A percentile compares a stretch with the other conserved stretches of the same genome.
Conservation (phyloP, 2,329 filamentous ascomycete genomes). For the Akanthomyces uredinophilus region DNA sequence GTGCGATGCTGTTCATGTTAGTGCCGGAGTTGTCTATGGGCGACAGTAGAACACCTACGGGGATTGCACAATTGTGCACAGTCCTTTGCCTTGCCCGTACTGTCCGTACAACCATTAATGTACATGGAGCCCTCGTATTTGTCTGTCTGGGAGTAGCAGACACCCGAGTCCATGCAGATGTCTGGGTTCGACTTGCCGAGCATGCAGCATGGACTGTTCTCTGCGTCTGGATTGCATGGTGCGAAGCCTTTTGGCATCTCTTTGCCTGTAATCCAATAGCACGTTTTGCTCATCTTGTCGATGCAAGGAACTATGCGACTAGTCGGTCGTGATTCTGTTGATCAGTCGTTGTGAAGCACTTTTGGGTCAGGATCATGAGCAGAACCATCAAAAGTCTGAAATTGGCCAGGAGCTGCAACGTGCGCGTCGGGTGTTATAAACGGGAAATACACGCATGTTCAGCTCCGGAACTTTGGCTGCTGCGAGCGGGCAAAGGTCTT, state of each 20-base stretch:
- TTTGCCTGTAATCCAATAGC: slow-evolving; percentile 17
- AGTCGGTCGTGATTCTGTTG: neutral
- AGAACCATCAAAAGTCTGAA: neutral
- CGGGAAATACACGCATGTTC: neutral
- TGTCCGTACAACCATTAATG: slow-evolving; percentile 21
- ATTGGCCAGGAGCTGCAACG: neutral
- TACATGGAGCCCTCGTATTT: slow-evolving; percentile 19
- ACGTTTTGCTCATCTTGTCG: slow-evolving; percentile 30
- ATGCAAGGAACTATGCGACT: neutral
- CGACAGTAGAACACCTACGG: slow-evolving; percentile 11
- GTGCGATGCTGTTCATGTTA: neutral
- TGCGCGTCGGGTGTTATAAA: neutral
- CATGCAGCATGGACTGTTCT: slow-evolving; percentile 20
- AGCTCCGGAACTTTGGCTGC: neutral
- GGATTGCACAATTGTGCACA: slow-evolving; percentile 20
- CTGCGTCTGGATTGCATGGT: slow-evolving; percentile 19
- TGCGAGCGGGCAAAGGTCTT: neutral
- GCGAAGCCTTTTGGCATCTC: neutral
- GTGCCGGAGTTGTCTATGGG: neutral
- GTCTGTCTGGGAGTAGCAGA: slow-evolving; percentile 19
- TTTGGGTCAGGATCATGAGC: neutral
- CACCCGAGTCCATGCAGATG: slow-evolving; percentile 20
- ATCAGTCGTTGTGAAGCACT: neutral
- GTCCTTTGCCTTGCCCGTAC: slow-evolving; percentile 12
- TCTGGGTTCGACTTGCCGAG: slow-evolving; percentile 18